A percentile compares a stretch with the other conserved stretches of the same genome.
Conservation (phyloP, 2,329 filamentous ascomycete genomes). For the Cladosporium sp. region DNA sequence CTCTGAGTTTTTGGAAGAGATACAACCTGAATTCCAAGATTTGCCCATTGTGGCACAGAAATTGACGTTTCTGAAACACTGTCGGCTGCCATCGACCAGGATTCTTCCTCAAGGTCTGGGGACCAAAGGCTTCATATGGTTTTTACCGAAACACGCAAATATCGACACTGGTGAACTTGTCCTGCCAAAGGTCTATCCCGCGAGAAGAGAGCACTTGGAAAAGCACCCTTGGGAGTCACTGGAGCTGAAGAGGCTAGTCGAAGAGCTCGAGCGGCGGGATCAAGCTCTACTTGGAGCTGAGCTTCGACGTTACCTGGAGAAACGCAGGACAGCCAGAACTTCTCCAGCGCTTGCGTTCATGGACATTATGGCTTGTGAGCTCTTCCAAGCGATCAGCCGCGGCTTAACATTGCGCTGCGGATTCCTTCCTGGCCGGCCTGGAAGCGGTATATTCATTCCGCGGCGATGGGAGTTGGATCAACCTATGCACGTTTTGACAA, state of each 20-base stretch:
- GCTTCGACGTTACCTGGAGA: constrained; percentile 1
- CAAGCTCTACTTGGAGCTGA: neutral
- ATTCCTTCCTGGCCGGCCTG: neutral
- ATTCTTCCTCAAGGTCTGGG: neutral
- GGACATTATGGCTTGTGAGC: constrained; percentile 12
- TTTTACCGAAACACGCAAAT: neutral
- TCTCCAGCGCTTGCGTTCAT: neutral
- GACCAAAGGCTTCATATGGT: neutral
- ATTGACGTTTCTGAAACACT: constrained; percentile 9
- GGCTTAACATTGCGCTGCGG: neutral
- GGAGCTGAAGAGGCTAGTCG: constrained; percentile 7
- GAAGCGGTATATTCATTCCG: constrained; percentile 5
- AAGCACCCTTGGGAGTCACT: constrained; percentile 1
- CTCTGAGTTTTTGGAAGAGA: neutral
- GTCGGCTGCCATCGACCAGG: neutral
- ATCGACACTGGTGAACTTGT: constrained; percentile 7
- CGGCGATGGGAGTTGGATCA: neutral
- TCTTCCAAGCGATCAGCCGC: constrained; percentile 9
- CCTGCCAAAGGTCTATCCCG: constrained; percentile 2
- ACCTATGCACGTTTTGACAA: constrained; percentile 8
- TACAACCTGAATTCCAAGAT: neutral
- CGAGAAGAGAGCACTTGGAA: constrained; percentile 11
- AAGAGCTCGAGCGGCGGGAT: constrained; percentile 3
- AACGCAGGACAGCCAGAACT: neutral
- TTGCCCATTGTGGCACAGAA: neutral